Base-by-base conservation (phyloP, 2,329 filamentous ascomycete species). In the Neopestalotiopsis sp. region DNA sequence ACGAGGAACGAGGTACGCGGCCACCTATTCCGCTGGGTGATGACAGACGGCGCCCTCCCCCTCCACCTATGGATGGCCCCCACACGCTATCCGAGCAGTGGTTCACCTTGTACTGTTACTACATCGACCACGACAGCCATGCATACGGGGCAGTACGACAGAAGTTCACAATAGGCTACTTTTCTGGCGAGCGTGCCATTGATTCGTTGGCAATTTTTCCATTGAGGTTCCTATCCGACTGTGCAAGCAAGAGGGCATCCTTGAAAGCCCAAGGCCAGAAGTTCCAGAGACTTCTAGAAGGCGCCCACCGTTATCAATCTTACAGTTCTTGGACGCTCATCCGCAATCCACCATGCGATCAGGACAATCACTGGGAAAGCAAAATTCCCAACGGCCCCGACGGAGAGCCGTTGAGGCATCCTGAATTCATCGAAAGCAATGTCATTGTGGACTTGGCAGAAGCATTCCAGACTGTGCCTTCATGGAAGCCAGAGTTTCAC, bases 241-340 rank as follows among this genome's bases (percentile, higher is more conserved):
- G 80, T 66, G 67, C 78, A 61, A 77, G 79, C 56, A 71, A 83
- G 1, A 77, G 82, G 4, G 70, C 74, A 2, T 74, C 77, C 0
- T 73, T 81, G 5, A 74, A 78, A 68, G 68, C 73, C 0, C 79
- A 81, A 49, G 81, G 81, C 0, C 73, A 73, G 7, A 72, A 73
- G 14, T 83, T 80, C 67, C 70, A 78, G 65, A 71, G 77, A 12
- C 79, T 75, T 66, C 66, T 82, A 1, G 57, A 61, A 61, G 57
- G 4, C 2, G 71, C 75, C 0, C 79, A 81, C 30, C 76, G 78
- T 2, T 81, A 84, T 63, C 79, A 80, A 66, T 76, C 79, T n/a
- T 82, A 83, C 73, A 81, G 79, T 30, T 81, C 78, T 0, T 84
- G 82, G 82, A 83, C 81, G 0, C 65, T 83, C 64, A 81, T 80